phyloP scores from a whole-genome alignment of 257 asterid species.

The Asclepias syriaca region DNA sequence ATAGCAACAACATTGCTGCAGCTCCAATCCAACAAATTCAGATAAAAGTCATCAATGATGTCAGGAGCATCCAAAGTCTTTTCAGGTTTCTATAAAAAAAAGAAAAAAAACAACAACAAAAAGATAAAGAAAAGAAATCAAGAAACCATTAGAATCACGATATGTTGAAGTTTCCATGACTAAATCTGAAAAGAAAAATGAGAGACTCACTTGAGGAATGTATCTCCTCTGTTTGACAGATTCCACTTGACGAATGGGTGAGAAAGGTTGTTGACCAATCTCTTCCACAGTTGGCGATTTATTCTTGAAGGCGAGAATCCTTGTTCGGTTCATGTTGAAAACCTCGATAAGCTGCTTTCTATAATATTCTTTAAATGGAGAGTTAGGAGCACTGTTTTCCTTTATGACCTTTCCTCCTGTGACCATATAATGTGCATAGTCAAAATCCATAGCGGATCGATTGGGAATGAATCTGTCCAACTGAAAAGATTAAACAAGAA shows the following conservation, averaged over 20 bases:
- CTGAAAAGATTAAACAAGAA: slow-evolving; percentile 19
- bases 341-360: slow-evolving; percentile 37
- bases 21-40: slow-evolving; percentile 49
- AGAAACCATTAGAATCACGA: neutral
- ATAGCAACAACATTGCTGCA: slow-evolving; percentile 32
- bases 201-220: slow-evolving; percentile 28
- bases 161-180: neutral
- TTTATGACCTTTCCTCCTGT: slow-evolving; percentile 23
- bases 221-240: slow-evolving; percentile 14
- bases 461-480: slow-evolving; percentile 53
- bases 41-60: slow-evolving; percentile 34
- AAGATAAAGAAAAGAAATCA: neutral
- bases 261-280: neutral
- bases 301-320: slow-evolving; percentile 46
- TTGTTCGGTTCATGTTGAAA: slow-evolving; percentile 39
- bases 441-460: slow-evolving; percentile 50
- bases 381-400: slow-evolving; percentile 13
- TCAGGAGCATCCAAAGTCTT: slow-evolving; percentile 44
- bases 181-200: neutral
- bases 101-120: too few species aligned
- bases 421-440: slow-evolving; percentile 42
- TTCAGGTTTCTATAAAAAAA: slow-evolving; percentile 24
- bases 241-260: slow-evolving; percentile 16
- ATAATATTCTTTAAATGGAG: slow-evolving; percentile 36
- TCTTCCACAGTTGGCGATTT: slow-evolving; percentile 27